Evolutionary conservation across 164 flowering plant species (phyloP).

Genomic region (Macadamia tetraphylla): DNA sequence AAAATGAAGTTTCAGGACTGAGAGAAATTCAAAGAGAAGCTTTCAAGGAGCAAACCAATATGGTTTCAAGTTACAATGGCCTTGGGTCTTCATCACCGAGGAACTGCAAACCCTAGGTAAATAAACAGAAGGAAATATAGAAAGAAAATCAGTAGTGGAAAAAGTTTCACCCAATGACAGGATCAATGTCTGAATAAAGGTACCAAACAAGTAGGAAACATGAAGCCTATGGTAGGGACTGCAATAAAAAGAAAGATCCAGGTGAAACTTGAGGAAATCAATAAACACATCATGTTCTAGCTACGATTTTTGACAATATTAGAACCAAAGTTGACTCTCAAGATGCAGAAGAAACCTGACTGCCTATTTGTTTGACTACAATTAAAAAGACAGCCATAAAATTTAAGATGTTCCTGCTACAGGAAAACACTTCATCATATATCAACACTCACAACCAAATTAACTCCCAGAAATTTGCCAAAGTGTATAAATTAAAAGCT

Average conservation of each 20-base stretch:
- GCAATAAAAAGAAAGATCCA: too few species aligned
- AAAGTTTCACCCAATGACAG: not conserved
- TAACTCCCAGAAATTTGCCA: not conserved
- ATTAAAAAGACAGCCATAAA: not conserved
- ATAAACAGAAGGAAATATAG: slow-evolving; percentile 15
- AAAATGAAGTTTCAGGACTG: not conserved
- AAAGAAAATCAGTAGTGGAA: slow-evolving; percentile 10
- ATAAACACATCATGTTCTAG: not conserved
- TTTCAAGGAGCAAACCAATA: slow-evolving; percentile 5
- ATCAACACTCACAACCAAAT: not conserved
- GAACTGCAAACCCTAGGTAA: slow-evolving; percentile 51
- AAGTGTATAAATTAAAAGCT: not conserved
- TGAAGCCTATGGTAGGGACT: too few species aligned
- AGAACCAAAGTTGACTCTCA: not conserved
- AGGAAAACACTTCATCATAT: not conserved
- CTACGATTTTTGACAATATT: not conserved
- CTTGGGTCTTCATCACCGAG: slow-evolving; percentile 43
- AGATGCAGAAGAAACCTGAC: not conserved
- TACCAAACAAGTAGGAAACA: too few species aligned
- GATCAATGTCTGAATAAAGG: not conserved
- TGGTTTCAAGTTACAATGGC: slow-evolving; percentile 12
- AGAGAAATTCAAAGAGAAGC: not conserved
- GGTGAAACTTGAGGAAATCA: not conserved
- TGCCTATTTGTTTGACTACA: not conserved
- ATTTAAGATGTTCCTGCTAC: too few species aligned